Percentiles rank a stretch among this genome's conserved stretches.
These are phyloP conservation scores for Pichia cephalocereana DNA, from an alignment of 805 yeast genomes.

Conservation along the genomic window DNA sequence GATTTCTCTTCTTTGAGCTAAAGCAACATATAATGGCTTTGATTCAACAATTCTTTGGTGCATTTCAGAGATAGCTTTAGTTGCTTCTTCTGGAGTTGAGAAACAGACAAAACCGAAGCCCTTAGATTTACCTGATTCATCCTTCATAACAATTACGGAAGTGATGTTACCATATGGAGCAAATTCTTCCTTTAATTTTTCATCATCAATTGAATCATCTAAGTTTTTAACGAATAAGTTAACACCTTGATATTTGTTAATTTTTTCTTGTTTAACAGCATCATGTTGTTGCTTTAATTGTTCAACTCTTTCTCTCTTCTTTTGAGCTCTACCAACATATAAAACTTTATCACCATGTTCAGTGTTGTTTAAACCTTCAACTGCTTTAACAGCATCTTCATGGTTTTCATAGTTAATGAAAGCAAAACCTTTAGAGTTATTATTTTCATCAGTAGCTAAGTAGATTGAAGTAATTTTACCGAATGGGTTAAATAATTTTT, in stretches of 20 bases:
- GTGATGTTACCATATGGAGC: constrained; percentile 90
- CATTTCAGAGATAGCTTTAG: constrained; percentile 97
- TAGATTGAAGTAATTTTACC: constrained; percentile 81
- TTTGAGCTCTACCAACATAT: constrained; percentile 98
- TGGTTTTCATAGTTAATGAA: constrained; percentile 87
- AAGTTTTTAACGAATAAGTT: constrained; percentile 95
- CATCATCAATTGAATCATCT: constrained; percentile 89
- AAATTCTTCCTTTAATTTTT: constrained; percentile 84
- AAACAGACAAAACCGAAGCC: constrained; percentile 99
- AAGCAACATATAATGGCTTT: constrained; percentile 96
- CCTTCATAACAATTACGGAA: constrained; percentile 93
- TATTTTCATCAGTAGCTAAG: constrained; percentile 72
- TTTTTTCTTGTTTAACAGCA: constrained; percentile 81
- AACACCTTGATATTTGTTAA: constrained; percentile 93
- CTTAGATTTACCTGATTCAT: constrained; percentile 89
- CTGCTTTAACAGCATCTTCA: constrained; percentile 83
- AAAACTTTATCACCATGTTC: constrained; percentile 80
- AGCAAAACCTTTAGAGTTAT: constrained; percentile 92
- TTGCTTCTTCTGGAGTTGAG: constrained; percentile 97
- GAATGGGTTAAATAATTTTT: constrained; percentile 56
- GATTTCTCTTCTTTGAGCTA: constrained; percentile 97
- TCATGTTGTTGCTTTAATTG: constrained; percentile 94
- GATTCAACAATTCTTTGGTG: constrained; percentile 91
- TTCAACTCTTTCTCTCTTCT: constrained; percentile 95
- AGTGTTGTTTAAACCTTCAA: constrained; percentile 80